Evolutionary conservation across 495 filamentous ascomycete species (phyloP), one percentile per base, ranked within the genome.

Genomic region (Penicillium soppii): DNA sequence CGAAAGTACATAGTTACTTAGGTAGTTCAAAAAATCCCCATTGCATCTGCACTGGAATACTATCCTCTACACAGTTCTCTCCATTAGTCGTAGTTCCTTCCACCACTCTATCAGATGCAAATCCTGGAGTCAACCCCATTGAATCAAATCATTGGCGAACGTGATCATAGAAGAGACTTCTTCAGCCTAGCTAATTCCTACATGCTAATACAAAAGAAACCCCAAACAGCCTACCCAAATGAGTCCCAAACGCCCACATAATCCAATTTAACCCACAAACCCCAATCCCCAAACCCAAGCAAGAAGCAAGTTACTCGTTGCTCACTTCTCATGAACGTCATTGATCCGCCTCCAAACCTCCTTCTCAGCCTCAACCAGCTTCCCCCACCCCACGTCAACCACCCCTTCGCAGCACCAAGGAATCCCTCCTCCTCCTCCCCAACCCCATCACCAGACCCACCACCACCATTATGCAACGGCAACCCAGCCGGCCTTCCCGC

Each of bases 321-420:
- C 15, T 42, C 42, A 47, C 33, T 52, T 55, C 36, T 63, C 55
- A 66, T 75, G 71, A 13, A 62, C 65, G 54, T 68, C 61, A 65
- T 84, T 86, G 58, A 86, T 84, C 63, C 75, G 75, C 69, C 72
- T 85, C 86, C 87, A 89, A n/a, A 88, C 79, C 70, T 84, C 82
- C 51, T 74, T 81, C 68, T 88, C 85, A 16, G 81, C 81, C 45
- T 83, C 81, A 9, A 71, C 75, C 43, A 88, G 60, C 63, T 81
- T 84, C 53, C 73, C 45, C 86, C 85, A 7, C 81, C 85, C 36
- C 69, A 79, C 56, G 77, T 74, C 39, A 81, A 74, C 80, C 82
- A 83, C 52, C 78, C 78, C 72, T 76, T 84, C 3, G 83, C 83
- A 12, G 72, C 73, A 4, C 68, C 74, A 66, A 80, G 71, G 8